Evolutionary conservation across 352 stramenopile species (phyloP).

Genomic region (Phytophthora chlamydospora): DNA sequence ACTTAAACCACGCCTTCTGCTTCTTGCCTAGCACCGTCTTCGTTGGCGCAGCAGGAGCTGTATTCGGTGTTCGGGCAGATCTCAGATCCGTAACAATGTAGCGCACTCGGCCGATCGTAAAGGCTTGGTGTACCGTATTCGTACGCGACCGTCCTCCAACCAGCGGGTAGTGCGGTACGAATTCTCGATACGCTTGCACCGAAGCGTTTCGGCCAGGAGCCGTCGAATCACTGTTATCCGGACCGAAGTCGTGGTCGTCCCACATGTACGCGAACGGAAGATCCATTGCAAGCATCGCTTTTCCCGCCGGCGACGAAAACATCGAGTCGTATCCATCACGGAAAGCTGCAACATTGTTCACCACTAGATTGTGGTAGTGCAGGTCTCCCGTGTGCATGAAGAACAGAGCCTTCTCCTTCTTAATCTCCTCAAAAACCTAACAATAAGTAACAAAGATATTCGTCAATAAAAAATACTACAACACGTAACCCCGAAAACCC

Average conservation of each 20-base stretch:
- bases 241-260: conserved; percentile 91
- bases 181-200: conserved; percentile 79
- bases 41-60: conserved; percentile 59
- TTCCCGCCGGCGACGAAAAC: conserved; percentile 69
- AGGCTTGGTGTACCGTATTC: conserved; percentile 74
- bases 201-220: conserved; percentile 73
- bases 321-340: conserved; percentile 71
- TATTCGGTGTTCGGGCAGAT: conserved; percentile 76
- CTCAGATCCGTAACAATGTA: conserved; percentile 87
- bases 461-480: conserved; percentile 19
- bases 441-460: conserved; percentile 8
- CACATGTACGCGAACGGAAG: conserved; percentile 91
- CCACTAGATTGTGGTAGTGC: conserved; percentile 85
- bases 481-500: conserved; percentile 1
- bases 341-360: conserved; percentile 69
- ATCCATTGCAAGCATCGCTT: conserved; percentile 83
- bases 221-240: conserved; percentile 88
- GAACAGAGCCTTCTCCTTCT: conserved; percentile 69
- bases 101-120: conserved; percentile 85
- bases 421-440: conserved; percentile 69
- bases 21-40: conserved; percentile 86
- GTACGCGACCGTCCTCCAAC: conserved; percentile 39
- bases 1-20: conserved; percentile 90
- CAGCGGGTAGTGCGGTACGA: conserved; percentile 80
- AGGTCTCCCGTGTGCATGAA: conserved; percentile 91